Evolutionary conservation across 306 rosid genomes (phyloP), one percentile per base, ranked within the genome.

Genomic region (Amphicarpaea edgeworthii): DNA sequence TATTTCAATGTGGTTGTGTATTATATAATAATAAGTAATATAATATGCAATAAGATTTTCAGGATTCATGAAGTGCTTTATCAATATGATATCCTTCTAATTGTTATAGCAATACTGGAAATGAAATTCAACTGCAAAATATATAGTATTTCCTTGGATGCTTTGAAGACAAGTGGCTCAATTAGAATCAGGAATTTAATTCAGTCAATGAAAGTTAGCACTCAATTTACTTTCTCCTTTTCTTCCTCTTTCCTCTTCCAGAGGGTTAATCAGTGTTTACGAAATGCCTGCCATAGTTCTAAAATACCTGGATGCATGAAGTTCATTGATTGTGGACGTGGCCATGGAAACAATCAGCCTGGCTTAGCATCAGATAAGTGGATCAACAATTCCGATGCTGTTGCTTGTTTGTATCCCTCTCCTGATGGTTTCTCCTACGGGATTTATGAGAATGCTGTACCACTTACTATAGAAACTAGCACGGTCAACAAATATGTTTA

Each of bases 191-290:
- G 24, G 65, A 68, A 69, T 21, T n/a, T 55, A 6, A 64, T 72
- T 23, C 26, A 9, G 57, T 32, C n/a, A 24, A 21, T 51, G 61
- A 49, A 41, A 47, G 45, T 24, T 71, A 23, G 7, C 47, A 34
- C 53, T 83, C 24, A 21, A 50, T 70, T 34, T 65, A 76, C 24
- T 53, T 61, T 15, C 26, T 51, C 72, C 3, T 41, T 59, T 60
- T 47, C 70, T 71, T 28, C 50, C 58, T 68, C n/a, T 69, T 80
- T 75, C 70, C 58, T 55, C 17, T 60, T 40, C 67, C 83, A 92
- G 97, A 86, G 96, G 82, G 90, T 92, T 83, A 92, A 85, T 71
- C 93, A 89, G 82, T 92, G 97, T 80, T 78, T 92, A 79, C 84
- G 92, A 72, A 11, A 70, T 6, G 92, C 87, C 51, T 92, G 97